Evolutionary conservation across 345 rosid species (phyloP), one percentile per base, ranked within the genome.

Genomic region (Geranium brycei): DNA sequence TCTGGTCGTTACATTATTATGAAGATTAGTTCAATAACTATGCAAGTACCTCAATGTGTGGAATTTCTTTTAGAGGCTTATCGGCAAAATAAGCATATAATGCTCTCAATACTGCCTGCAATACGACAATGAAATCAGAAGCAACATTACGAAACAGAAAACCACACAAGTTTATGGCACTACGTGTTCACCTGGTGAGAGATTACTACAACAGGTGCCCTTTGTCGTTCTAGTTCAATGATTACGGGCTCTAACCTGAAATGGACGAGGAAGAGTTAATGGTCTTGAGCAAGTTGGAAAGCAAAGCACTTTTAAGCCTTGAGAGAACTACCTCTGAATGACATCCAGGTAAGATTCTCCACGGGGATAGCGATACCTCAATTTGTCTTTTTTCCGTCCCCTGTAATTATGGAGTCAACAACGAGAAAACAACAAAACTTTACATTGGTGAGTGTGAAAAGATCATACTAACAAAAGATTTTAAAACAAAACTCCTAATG

Each of bases 291-390:
- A 65, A 23, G 31, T 23, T 31, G 19, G 61, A 57, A 59, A 60
- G 41, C 47, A 6, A 51, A 41, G 8, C 16, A 30, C 7, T 28
- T 55, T 23, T 40, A 38, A 13, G 23, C 35, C 15, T 8, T 47
- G 53, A 38, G 62, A 60, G 16, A 62, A 58, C 63, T 62, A 95
- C 99, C 99, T 87, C 77, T 95, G 99, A 64, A 95, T 95, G 69
- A 95, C 97, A 85, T 95, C 99, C 23, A 95, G 86, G 70, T 95
- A 95, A 59, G 99, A 95, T 75, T 95, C 99, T 68, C 99, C 97
- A n/a, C 99, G 96, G 70, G 99, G 97, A 80, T 88, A 95, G 59
- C 97, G 76, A 66, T 88, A 95, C 64, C 99, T 81, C 64, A 95
- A 79, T 71, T 95, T 95, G 80, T 95, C 99, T 76, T 95, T 91